Evolutionary conservation across 2,329 filamentous ascomycete species (phyloP).

Genomic region (Rosellinia necatrix): DNA sequence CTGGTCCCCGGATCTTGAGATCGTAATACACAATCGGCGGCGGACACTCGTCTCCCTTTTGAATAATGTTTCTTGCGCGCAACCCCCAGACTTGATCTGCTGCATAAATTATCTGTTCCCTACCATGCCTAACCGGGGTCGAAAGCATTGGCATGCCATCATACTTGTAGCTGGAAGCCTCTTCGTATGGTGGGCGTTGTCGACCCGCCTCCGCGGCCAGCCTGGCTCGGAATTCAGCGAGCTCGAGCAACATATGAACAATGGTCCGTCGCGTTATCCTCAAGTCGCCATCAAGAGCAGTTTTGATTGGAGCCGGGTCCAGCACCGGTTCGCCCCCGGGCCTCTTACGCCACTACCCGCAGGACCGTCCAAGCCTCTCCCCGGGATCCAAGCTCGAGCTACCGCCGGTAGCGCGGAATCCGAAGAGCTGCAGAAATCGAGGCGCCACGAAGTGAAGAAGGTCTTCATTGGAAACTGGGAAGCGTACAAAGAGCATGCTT

Average conservation of each 20-base stretch:
- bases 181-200: conserved; percentile 19
- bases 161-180: conserved; percentile 12
- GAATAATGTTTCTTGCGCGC: neutral
- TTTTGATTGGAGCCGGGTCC: conserved; percentile 28
- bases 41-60: neutral
- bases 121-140: conserved; percentile 9
- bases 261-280: neutral
- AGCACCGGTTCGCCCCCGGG: conserved; percentile 7
- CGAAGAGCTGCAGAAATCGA: conserved; percentile 27
- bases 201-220: neutral
- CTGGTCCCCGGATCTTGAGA: neutral
- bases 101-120: neutral
- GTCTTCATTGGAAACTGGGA: conserved; percentile 47
- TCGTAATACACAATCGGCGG: neutral
- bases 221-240: conserved; percentile 16
- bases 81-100: neutral
- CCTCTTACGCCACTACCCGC: conserved; percentile 15
- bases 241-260: conserved; percentile 25
- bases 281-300: conserved; percentile 24
- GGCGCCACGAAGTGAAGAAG: conserved; percentile 42
- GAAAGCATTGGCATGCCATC: conserved; percentile 11
- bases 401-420: neutral
- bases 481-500: conserved; percentile 53
- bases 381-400: conserved; percentile 16
- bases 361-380: conserved; percentile 1